A percentile compares a stretch with the other conserved stretches of the same genome.
Conservation (phyloP, 345 rosid species). For the Gynandropsis gynandra region DNA sequence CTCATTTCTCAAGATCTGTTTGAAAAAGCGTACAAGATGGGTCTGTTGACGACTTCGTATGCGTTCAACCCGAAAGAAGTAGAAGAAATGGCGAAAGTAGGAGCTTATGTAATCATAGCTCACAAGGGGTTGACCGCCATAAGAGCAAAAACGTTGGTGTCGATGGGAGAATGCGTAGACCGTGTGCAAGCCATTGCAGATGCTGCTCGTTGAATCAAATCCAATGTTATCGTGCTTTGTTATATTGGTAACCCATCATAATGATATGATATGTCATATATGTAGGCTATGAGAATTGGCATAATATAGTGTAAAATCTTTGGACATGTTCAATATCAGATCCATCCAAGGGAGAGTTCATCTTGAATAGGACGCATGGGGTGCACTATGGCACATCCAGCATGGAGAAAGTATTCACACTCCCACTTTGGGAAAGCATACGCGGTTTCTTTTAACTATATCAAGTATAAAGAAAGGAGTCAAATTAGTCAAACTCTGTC, state of each 20-base stretch:
- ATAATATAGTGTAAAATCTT: no score
- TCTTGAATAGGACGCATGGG: no score
- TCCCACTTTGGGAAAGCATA: no score
- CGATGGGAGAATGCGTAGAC: conserved; percentile 67
- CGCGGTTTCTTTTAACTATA: no score
- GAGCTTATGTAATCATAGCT: conserved; percentile 91
- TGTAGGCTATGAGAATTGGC: not conserved
- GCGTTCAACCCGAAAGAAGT: conserved; percentile 73
- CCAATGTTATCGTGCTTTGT: conserved; percentile 63
- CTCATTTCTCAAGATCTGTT: conserved; percentile 60
- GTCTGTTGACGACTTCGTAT: conserved; percentile 87
- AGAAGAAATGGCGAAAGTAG: conserved; percentile 81
- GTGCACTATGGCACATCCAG: no score
- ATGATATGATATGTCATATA: not conserved
- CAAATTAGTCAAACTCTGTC: no score
- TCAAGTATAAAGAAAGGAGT: no score
- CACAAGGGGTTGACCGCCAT: conserved; percentile 93
- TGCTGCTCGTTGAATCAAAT: conserved; percentile 61
- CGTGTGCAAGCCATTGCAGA: conserved; percentile 82
- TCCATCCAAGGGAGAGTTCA: no score
- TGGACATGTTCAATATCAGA: no score
- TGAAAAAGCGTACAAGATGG: conserved; percentile 69
- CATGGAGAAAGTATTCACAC: no score
- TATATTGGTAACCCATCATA: no score
- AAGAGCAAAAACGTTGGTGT: conserved; percentile 79